Percentiles rank a stretch among this genome's conserved stretches.
Conservation (phyloP, 2,329 filamentous ascomycete genomes). For the Ascochyta clinopodiicola region DNA sequence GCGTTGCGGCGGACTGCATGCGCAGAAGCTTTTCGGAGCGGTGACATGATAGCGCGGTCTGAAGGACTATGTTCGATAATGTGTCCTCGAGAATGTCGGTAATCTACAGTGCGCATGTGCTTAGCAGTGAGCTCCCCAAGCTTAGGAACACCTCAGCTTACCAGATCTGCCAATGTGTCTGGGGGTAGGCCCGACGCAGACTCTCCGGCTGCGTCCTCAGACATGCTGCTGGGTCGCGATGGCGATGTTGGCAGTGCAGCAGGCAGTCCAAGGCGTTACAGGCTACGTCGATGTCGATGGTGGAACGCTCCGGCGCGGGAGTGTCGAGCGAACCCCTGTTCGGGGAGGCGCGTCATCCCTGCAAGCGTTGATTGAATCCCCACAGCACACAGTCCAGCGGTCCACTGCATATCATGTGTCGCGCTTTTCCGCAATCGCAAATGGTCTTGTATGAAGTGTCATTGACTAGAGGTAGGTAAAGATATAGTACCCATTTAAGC, state of each 20-base stretch:
- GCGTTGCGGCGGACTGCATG: conserved; percentile 64
- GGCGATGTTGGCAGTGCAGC: conserved; percentile 21
- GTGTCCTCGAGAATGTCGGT: conserved; percentile 71
- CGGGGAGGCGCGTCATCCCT: conserved; percentile 16
- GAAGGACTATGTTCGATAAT: conserved; percentile 78
- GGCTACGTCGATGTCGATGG: conserved; percentile 16
- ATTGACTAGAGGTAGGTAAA: no score
- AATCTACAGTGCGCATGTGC: conserved; percentile 31
- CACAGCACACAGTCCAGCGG: conserved; percentile 5
- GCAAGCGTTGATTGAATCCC: conserved; percentile 6
- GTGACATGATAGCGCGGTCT: conserved; percentile 75
- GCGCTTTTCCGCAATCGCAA: not conserved
- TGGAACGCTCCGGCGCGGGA: conserved; percentile 12
- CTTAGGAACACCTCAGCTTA: conserved; percentile 25
- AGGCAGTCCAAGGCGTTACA: conserved; percentile 15
- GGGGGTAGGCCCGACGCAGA: conserved; percentile 34
- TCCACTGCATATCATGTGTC: not conserved
- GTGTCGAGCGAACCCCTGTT: conserved; percentile 11
- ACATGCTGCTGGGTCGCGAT: conserved; percentile 40
- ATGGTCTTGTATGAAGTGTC: not conserved
- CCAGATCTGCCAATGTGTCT: conserved; percentile 42
- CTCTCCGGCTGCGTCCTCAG: conserved; percentile 43
- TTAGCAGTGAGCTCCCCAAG: conserved; percentile 35
- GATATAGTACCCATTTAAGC: no score
- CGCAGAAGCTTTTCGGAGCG: conserved; percentile 79